Evolutionary conservation across 805 yeast species (phyloP).

Genomic region (Pachysolen tannophilus): DNA sequence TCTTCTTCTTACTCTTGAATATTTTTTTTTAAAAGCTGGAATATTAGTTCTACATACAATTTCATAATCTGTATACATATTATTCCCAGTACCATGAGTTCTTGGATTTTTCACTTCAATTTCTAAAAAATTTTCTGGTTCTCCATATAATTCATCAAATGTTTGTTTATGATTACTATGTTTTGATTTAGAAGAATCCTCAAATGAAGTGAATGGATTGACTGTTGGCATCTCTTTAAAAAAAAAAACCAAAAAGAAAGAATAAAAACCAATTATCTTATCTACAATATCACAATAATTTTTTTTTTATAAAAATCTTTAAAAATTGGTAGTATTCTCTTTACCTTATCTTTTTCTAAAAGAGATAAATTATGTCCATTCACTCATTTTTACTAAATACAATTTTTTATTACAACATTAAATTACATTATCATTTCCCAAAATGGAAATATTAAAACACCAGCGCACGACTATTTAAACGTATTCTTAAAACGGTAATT

Average conservation of each 20-base stretch:
- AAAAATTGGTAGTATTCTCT: no score
- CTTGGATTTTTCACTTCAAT: conserved; percentile 80
- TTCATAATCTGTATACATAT: conserved; percentile 88
- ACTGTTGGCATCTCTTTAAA: conserved; percentile 14
- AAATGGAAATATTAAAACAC: no score
- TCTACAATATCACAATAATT: no score
- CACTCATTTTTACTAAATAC: no score
- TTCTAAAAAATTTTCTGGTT: conserved; percentile 90
- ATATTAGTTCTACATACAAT: conserved; percentile 83
- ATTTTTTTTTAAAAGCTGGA: conserved; percentile 68
- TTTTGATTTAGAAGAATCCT: conserved; percentile 17
- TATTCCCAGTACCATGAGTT: conserved; percentile 58
- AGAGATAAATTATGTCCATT: no score
- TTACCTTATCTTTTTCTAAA: no score
- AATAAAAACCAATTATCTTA: no score
- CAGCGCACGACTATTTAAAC: no score
- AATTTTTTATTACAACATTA: no score
- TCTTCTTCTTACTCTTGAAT: conserved; percentile 69
- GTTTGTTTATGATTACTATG: conserved; percentile 38
- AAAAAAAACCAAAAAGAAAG: neutral
- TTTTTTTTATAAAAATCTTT: no score
- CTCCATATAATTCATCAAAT: conserved; percentile 80
- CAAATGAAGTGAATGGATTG: conserved; percentile 10
- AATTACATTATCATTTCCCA: no score
- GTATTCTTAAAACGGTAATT: no score